A percentile compares a stretch with the other conserved stretches of the same genome.
phyloP scores from a whole-genome alignment of 176 grass and related monocot genomes.

The Elaeis guineensis region DNA sequence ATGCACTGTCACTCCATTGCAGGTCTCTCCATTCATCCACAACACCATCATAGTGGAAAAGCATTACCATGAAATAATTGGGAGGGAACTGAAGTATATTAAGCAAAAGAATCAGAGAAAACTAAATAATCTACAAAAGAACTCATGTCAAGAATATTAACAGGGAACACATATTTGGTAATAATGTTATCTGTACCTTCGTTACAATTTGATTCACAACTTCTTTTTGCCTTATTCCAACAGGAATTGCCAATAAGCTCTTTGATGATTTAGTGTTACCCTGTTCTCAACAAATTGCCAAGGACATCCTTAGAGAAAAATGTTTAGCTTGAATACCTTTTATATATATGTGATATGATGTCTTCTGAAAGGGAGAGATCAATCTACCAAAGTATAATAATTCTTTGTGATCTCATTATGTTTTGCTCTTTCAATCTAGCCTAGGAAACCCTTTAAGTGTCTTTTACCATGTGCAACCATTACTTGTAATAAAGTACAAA shows the following conservation, averaged over 20 bases:
- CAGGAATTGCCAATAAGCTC: slow-evolving; percentile 72
- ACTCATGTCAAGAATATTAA: not conserved
- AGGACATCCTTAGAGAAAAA: too few species aligned
- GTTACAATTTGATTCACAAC: slow-evolving; percentile 59
- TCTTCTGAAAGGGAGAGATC: too few species aligned
- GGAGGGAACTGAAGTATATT: slow-evolving; percentile 41
- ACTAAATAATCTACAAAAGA: not conserved
- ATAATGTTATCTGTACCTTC: slow-evolving; percentile 31
- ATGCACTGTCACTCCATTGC: slow-evolving; percentile 35
- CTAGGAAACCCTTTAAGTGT: too few species aligned
- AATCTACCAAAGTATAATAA: too few species aligned
- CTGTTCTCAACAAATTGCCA: slow-evolving; percentile 6
- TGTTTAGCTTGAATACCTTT: too few species aligned
- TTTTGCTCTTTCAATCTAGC: too few species aligned
- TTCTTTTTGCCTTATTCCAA: slow-evolving; percentile 73
- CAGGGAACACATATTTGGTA: not conserved
- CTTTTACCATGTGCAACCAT: too few species aligned
- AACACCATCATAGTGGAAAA: slow-evolving; percentile 81
- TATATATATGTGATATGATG: too few species aligned
- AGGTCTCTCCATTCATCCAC: slow-evolving; percentile 61
- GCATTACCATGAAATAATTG: slow-evolving; percentile 47
- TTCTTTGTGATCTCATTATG: too few species aligned
- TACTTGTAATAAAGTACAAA: too few species aligned
- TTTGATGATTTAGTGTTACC: slow-evolving; percentile 18
- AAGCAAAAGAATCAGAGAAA: not conserved